Evolutionary conservation across 768 basidiomycete species (phyloP).

Genomic region (Mycena olivaceomarginata): DNA sequence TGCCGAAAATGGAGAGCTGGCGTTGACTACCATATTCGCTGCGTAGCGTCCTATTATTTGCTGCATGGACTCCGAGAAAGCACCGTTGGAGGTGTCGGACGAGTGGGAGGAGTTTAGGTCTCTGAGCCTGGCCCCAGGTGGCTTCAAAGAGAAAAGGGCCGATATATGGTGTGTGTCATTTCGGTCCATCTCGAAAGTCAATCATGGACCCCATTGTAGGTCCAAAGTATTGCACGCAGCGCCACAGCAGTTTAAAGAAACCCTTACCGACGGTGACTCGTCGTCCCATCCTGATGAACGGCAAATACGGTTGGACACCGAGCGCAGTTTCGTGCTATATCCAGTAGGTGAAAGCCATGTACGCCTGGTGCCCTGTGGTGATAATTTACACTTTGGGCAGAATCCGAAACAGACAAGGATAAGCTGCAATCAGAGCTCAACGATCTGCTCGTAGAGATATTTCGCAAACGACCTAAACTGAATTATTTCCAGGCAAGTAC

Average conservation of each 20-base stretch:
- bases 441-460: constrained; percentile 82
- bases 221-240: constrained; percentile 52
- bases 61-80: constrained; percentile 37
- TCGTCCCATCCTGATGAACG: constrained; percentile 83
- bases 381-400: constrained; percentile 31
- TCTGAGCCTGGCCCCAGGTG: constrained; percentile 74
- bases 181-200: constrained; percentile 46
- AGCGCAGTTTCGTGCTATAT: constrained; percentile 95
- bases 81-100: neutral
- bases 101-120: constrained; percentile 69
- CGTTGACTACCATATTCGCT: neutral
- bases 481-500: constrained; percentile 87
- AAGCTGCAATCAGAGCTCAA: constrained; percentile 80
- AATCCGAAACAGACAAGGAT: constrained; percentile 64
- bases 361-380: constrained; percentile 1
- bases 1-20: neutral
- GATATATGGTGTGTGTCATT: constrained; percentile 72
- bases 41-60: neutral
- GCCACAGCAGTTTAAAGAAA: constrained; percentile 42
- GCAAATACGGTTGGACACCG: constrained; percentile 92
- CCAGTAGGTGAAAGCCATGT: constrained; percentile 81
- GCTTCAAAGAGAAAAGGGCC: constrained; percentile 75
- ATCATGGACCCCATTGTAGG: constrained; percentile 29
- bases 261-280: constrained; percentile 26
- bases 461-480: constrained; percentile 82